phyloP scores from a whole-genome alignment of 139 green algal species.

The Chlamydomonas incerta region DNA sequence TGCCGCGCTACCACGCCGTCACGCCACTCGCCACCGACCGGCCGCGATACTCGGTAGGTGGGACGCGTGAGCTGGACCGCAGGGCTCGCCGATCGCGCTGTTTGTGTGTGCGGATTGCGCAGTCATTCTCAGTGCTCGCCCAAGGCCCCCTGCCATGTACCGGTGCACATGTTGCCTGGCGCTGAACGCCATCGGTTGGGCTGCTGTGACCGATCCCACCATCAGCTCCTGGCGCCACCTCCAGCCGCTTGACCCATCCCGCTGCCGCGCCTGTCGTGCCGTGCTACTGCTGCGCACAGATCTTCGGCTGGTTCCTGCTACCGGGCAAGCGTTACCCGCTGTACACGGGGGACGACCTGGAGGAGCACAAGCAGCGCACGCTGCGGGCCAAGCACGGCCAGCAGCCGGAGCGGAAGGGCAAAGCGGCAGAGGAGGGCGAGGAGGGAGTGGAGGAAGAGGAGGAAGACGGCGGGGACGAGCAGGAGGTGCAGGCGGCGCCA shows the following conservation, averaged over 20 bases:
- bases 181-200: no score
- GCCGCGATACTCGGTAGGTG: constrained; percentile 48
- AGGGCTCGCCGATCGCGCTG: no score
- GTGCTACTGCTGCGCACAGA: constrained; percentile 13
- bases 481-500: neutral
- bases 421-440: neutral
- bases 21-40: constrained; percentile 33
- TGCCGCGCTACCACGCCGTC: constrained; percentile 61
- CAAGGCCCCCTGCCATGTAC: no score
- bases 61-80: no score
- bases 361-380: neutral
- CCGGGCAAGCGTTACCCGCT: constrained; percentile 47
- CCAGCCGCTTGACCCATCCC: neutral
- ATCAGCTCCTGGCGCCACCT: neutral
- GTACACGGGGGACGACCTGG: neutral
- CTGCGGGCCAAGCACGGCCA: neutral
- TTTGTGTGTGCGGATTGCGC: no score
- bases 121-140: no score
- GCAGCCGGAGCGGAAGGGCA: neutral
- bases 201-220: no score
- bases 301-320: constrained; percentile 62
- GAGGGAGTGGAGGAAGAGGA: neutral
- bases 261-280: no score
- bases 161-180: no score
- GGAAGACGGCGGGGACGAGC: neutral